phyloP scores from a whole-genome alignment of 2,329 filamentous ascomycete species.

The Colletotrichum camelliae region DNA sequence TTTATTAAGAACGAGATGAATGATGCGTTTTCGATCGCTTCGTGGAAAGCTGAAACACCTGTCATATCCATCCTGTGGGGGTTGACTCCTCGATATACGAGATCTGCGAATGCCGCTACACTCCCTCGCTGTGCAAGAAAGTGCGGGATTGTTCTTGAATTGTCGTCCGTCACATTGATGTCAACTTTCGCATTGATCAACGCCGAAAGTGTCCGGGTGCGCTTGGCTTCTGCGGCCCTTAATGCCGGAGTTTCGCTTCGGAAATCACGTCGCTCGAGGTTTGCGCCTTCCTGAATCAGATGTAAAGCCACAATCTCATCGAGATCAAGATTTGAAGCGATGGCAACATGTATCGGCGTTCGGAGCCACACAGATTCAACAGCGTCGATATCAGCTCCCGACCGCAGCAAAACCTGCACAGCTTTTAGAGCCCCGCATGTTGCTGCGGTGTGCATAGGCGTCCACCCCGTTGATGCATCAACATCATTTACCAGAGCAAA shows the following conservation, averaged over 20 bases:
- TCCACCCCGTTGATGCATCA: not conserved
- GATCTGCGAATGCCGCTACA: not conserved
- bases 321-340: not conserved
- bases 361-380: not conserved
- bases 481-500: not conserved
- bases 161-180: not conserved
- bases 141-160: no score
- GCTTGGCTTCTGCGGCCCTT: not conserved
- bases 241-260: not conserved
- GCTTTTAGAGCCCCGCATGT: not conserved
- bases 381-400: not conserved
- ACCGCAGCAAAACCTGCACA: not conserved
- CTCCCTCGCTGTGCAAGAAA: no score
- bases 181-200: not conserved
- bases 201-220: not conserved
- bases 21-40: not conserved
- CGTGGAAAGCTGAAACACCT: not conserved
- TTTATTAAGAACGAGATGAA: not conserved
- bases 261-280: not conserved
- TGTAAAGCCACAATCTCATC: not conserved
- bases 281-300: not conserved
- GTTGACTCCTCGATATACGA: not conserved
- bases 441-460: not conserved
- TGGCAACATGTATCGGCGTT: not conserved
- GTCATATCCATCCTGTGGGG: not conserved